Evolutionary conservation across 106 monocot species (phyloP).

Genomic region (Dioscorea zingiberensis): DNA sequence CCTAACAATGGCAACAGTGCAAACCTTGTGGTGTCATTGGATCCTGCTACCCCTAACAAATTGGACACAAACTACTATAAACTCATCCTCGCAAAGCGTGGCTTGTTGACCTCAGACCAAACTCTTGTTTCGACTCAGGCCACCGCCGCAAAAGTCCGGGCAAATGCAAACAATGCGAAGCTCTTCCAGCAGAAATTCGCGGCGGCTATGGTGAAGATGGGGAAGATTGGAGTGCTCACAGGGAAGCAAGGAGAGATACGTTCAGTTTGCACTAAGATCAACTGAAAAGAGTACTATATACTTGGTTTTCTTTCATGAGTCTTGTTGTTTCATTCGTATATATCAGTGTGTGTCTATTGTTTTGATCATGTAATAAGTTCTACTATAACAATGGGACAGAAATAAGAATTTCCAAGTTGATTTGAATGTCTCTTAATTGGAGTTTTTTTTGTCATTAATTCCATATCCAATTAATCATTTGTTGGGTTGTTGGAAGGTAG

Average conservation of each 20-base stretch:
- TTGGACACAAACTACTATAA: conserved; percentile 40
- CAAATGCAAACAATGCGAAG: conserved; percentile 9
- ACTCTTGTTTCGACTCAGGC: conserved; percentile 16
- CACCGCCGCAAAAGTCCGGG: conserved; percentile 13
- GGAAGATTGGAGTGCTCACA: conserved; percentile 41
- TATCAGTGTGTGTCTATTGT: too few relatives aligned
- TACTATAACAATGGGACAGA: too few relatives aligned
- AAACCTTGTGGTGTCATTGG: conserved; percentile 23
- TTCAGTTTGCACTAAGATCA: conserved; percentile 37
- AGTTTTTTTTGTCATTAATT: too few relatives aligned
- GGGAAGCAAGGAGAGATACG: conserved; percentile 57
- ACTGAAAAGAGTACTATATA: conserved; percentile 14
- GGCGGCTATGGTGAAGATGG: conserved; percentile 57
- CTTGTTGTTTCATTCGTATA: too few relatives aligned
- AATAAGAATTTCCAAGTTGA: too few relatives aligned
- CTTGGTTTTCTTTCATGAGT: too few relatives aligned
- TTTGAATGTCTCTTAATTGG: too few relatives aligned
- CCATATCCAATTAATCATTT: too few relatives aligned
- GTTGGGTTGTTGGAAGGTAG: too few relatives aligned
- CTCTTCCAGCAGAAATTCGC: conserved; percentile 32
- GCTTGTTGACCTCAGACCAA: conserved; percentile 52
- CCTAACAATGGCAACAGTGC: conserved; percentile 20
- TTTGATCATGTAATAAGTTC: too few relatives aligned
- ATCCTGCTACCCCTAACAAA: conserved; percentile 18
- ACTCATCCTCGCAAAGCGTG: conserved; percentile 23